Conservation (phyloP, 2,329 filamentous ascomycete genomes). For the Alternaria consortialis region DNA sequence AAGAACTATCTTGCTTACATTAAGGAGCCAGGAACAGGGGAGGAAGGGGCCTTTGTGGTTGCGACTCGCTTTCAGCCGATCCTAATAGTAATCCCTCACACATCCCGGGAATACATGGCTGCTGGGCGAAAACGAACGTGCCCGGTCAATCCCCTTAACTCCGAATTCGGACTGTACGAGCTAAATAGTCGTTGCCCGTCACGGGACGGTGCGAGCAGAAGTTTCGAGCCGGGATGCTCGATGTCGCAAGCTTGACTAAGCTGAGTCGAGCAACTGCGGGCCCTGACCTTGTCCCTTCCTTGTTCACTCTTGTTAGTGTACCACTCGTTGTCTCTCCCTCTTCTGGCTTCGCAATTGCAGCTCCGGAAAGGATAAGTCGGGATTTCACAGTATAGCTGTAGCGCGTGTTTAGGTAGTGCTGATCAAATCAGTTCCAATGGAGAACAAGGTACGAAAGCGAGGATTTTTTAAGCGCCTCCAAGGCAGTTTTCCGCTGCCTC, state of each 20-base stretch:
- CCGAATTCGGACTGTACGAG: slow-evolving; percentile 5
- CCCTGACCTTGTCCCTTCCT: slow-evolving; percentile 11
- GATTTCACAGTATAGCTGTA: not conserved
- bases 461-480: not conserved
- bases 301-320: slow-evolving; percentile 7
- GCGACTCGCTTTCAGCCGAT: slow-evolving; percentile 8
- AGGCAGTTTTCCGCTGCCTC: not conserved
- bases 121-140: not conserved
- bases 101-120: not conserved
- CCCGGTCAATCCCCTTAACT: not conserved
- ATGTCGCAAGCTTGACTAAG: slow-evolving; percentile 3
- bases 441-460: not conserved
- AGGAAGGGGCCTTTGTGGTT: not conserved
- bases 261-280: slow-evolving; percentile 6
- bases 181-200: slow-evolving; percentile 9
- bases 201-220: slow-evolving; percentile 16
- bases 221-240: slow-evolving; percentile 6
- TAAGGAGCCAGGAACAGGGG: slow-evolving; percentile 1
- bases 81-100: slow-evolving; percentile 2
- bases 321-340: not conserved
- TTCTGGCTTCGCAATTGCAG: slow-evolving; percentile 1
- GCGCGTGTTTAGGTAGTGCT: not conserved
- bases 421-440: not conserved
- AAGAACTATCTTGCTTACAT: slow-evolving; percentile 1
- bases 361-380: slow-evolving; percentile 6